Conservation (phyloP, 805 yeast species). For the Zygotorulaspora danielsina region DNA sequence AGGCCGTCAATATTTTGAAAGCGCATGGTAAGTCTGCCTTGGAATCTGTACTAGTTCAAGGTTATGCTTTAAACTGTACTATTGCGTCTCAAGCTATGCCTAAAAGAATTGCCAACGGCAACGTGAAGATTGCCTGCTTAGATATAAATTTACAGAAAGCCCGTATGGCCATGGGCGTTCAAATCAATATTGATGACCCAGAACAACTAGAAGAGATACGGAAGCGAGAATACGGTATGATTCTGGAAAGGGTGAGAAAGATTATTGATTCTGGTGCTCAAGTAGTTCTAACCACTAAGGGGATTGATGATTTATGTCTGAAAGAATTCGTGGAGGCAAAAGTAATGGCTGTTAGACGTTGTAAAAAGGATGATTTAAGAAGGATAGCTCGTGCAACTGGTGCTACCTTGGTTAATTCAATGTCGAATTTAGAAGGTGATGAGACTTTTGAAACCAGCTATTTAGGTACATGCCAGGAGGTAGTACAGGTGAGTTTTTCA, state of each 20-base stretch:
- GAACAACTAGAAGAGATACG: constrained; percentile 92
- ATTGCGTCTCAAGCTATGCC: constrained; percentile 97
- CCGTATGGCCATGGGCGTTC: constrained; percentile 97
- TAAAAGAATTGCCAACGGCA: constrained; percentile 43
- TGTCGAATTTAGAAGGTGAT: constrained; percentile 94
- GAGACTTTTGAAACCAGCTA: constrained; percentile 82
- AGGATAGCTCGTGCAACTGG: constrained; percentile 98
- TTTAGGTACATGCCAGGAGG: constrained; percentile 87
- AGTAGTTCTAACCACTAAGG: constrained; percentile 88
- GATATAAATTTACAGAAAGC: constrained; percentile 94
- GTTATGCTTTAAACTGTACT: constrained; percentile 95
- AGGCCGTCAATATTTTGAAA: constrained; percentile 91
- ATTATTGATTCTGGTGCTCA: constrained; percentile 87
- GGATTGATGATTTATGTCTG: constrained; percentile 87
- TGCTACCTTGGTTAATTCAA: constrained; percentile 78
- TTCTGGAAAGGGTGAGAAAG: constrained; percentile 75
- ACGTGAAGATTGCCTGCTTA: constrained; percentile 80
- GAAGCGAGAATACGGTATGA: constrained; percentile 80
- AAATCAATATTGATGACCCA: constrained; percentile 94
- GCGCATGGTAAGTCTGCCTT: constrained; percentile 93
- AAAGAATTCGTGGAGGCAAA: constrained; percentile 89
- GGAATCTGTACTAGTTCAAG: constrained; percentile 83
- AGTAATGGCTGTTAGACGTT: constrained; percentile 93
- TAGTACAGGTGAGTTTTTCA: constrained; percentile 81
- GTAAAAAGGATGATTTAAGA: constrained; percentile 93